Percentiles rank a stretch among this genome's conserved stretches.
Conservation (phyloP, 371 early-diverging fungal species). For the Syncephalis fuscata region DNA sequence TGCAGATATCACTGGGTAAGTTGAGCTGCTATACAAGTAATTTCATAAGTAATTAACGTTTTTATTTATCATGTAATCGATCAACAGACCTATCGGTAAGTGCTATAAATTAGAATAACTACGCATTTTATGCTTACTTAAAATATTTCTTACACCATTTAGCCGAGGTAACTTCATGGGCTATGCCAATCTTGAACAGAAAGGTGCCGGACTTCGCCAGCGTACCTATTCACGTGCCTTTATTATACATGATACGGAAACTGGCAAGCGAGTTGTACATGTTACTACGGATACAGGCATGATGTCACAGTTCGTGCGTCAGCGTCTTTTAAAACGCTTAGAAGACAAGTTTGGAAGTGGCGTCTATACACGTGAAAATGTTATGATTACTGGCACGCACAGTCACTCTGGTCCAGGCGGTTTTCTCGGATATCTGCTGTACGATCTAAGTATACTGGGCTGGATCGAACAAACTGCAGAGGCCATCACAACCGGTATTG, state of each 20-base stretch:
- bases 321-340: conserved; percentile 14
- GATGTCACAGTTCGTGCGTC: conserved; percentile 17
- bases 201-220: too few relatives aligned
- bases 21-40: background rate
- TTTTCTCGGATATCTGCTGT: conserved; percentile 18
- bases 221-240: conserved; percentile 13
- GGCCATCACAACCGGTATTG: conserved; percentile 33
- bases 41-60: too few relatives aligned
- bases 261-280: conserved; percentile 22
- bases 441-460: conserved; percentile 11
- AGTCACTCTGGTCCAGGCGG: conserved; percentile 34
- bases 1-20: conserved; percentile 21
- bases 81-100: too few relatives aligned
- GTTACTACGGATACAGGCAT: conserved; percentile 32
- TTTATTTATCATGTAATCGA: too few relatives aligned
- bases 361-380: conserved; percentile 23
- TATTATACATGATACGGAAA: conserved; percentile 16
- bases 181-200: too few relatives aligned
- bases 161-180: too few relatives aligned
- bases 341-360: conserved; percentile 6
- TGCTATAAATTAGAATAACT: too few relatives aligned
- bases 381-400: conserved; percentile 46
- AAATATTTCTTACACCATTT: too few relatives aligned
- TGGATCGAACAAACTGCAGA: conserved; percentile 26
- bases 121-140: too few relatives aligned